Base-by-base conservation (phyloP, 2,329 filamentous ascomycete species). In the Alternaria arbusti region DNA sequence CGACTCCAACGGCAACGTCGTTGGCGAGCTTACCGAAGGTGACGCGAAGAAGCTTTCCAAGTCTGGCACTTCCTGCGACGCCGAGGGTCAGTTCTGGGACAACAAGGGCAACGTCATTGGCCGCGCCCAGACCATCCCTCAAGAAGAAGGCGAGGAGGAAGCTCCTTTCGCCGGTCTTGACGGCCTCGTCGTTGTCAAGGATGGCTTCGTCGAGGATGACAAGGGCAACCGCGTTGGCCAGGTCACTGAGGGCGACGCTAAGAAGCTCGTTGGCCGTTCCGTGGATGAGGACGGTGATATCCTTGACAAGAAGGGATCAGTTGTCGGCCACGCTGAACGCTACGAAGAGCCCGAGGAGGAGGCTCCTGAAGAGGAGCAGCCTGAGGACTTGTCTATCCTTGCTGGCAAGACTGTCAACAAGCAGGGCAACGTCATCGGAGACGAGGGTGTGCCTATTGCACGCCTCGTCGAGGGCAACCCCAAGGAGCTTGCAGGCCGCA, bases 401-500 rank as follows among this genome's bases (percentile, higher is more conserved):
- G 75, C 80, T 40, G 84, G 84, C 74, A 82, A 79, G 76, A 81
- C 76, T 25, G 73, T 85, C 73, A 86, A 85, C 77, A 85, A 85
- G 78, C 78, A 82, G 56, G 84, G 84, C 60, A 80, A 84, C 28
- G 82, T 86, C 69, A 84, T 86, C 65, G 83, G 82, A 47, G 81
- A 83, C 50, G 82, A 84, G 61, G 83, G 83, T 45, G 81, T 84
- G 5, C 83, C 83, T n/a, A 78, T 87, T 64, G 91, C 88, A 36
- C 87, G 88, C 43, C 85, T 93, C 2, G 79, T 92, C 20, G 89
- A 92, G 74, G 91, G 91, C 13, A 87, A 90, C 64, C 74, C 87
- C 36, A 86, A 87, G 78, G 84, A 86, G 57, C 85, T 93, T 45
- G 80, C 88, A 10, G 90, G 90, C 26, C 88, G 87, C 72, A 90